Base-by-base conservation (phyloP, 148 eudicot genomes). In the Chenopodium quinoa region DNA sequence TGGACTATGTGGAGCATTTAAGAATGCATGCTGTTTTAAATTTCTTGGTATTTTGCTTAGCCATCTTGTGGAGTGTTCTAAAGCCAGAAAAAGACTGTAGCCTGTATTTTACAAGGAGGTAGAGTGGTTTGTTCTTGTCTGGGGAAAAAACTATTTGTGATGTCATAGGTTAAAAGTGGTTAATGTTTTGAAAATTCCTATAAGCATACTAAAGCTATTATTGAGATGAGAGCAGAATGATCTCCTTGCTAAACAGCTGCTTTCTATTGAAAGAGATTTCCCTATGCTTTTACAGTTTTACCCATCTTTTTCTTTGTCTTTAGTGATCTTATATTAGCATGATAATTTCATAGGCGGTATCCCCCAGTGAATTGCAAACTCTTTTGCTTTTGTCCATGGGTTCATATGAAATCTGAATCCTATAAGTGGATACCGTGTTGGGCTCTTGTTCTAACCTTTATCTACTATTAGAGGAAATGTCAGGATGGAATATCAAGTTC, bases 321-420 rank as follows among this genome's bases (percentile, higher is more conserved):
- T 16, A 27, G 6, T 69, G 17, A 32, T 34, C 23, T 22, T 11
- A 62, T 62, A 4, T 62, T 22, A 62, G 25, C 10, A 20, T 22
- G 25, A 62, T 9, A 62, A 20, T 20, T 7, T 62, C 65, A 5
- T 5, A 20, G 65, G 65, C 22, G 65, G 65, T 62, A 9, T 22
- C 65, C 65, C 25, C 10, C 2, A 20, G 65, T 11, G 2, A 62
- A 20, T 6, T 6, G 65, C 25, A 62, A 62, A 62, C 25, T 25
- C 65, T 62, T 56, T 69, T 32, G 73, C n/a, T 69, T 34, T 31
- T 69, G 46, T 6, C 46, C 47, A 69, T 69, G 73, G 73, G 46
- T 34, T 12, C n/a, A 69, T 69, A 9, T 4, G 46, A 20, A 62
- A 32, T 32, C 19, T 16, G 9, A 69, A 69, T 22, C 44, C 22